Conservation (phyloP, 164 flowering plant species). For the Vitis rupestris region DNA sequence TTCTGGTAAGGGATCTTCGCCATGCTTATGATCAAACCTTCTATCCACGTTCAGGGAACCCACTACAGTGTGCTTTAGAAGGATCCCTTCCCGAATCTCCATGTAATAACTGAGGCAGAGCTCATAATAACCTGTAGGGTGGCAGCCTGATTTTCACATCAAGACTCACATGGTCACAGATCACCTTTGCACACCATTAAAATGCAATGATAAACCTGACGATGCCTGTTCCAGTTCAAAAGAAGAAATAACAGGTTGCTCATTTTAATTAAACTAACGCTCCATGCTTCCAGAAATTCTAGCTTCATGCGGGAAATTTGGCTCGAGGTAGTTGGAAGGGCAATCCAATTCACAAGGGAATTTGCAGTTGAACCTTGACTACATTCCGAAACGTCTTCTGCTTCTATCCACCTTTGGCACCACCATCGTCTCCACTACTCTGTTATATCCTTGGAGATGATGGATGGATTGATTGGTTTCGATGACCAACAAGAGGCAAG, state of each 20-base stretch:
- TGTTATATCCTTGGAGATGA: constrained; percentile 42
- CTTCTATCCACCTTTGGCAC: constrained; percentile 38
- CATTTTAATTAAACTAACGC: constrained; percentile 8
- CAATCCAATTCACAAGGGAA: constrained; percentile 27
- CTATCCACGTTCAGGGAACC: no score
- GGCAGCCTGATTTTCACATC: no score
- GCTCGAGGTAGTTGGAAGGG: constrained; percentile 26
- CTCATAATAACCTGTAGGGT: no score
- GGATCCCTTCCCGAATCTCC: no score
- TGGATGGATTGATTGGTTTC: constrained; percentile 38
- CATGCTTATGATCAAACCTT: no score
- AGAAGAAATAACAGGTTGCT: no score
- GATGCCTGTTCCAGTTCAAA: no score
- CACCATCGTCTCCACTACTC: constrained; percentile 51
- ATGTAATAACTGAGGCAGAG: no score
- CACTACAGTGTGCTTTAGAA: no score
- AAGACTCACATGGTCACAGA: no score
- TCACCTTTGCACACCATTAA: constrained; percentile 6
- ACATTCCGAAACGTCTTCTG: constrained; percentile 71
- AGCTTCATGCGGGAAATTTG: constrained; percentile 22
- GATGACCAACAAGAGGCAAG: constrained; percentile 43
- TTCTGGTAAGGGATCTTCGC: no score
- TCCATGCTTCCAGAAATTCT: constrained; percentile 24
- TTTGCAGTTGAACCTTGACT: constrained; percentile 63
- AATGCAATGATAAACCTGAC: no score